phyloP scores from a whole-genome alignment of 306 rosid genomes.

The Trichosanthes truncata region DNA sequence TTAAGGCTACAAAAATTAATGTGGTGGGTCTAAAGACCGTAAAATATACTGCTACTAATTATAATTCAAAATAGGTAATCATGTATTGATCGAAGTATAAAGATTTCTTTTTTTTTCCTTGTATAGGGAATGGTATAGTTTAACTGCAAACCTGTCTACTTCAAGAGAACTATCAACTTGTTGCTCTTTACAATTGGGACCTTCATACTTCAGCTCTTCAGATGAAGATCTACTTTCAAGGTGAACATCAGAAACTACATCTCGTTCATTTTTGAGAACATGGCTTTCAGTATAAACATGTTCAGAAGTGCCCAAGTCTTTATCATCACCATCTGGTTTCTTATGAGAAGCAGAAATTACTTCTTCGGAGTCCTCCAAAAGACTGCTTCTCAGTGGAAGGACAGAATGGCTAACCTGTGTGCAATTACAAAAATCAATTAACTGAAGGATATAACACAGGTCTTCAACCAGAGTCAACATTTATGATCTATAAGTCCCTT shows the following conservation, averaged over 20 bases:
- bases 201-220: not conserved
- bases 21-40: not conserved
- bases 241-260: not conserved
- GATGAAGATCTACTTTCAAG: not conserved
- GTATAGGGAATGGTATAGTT: not conserved
- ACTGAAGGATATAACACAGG: not conserved
- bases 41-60: not conserved
- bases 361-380: not conserved
- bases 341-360: not conserved
- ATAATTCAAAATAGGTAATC: not conserved
- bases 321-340: not conserved
- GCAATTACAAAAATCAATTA: not conserved
- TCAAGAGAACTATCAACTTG: not conserved
- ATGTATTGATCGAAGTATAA: not conserved
- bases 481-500: not conserved
- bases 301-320: not conserved
- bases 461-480: not conserved
- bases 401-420: slow-evolving; percentile 2
- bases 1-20: not conserved
- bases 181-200: not conserved
- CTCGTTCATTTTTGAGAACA: not conserved
- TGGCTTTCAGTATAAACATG: not conserved
- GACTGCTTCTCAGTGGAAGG: not conserved
- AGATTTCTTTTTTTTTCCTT: not conserved
- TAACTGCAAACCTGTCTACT: slow-evolving; percentile 2